A percentile compares a stretch with the other conserved stretches of the same genome.
phyloP scores from a whole-genome alignment of 1,284 basidiomycete genomes.

The Apiotrichum gracile region DNA sequence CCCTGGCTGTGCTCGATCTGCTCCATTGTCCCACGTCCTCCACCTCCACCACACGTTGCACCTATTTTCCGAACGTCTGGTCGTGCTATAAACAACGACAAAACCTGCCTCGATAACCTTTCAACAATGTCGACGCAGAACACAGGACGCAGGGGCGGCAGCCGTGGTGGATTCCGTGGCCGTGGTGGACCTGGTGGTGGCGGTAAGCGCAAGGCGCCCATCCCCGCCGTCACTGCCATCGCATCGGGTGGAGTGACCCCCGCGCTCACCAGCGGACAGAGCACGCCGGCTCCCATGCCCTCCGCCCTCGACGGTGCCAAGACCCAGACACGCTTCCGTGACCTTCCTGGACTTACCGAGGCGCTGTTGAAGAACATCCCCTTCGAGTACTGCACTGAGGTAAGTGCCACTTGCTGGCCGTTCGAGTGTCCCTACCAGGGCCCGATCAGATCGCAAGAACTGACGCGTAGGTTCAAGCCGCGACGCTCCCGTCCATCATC shows the following conservation, averaged over 20 bases:
- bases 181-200: neutral
- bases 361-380: conserved; percentile 33
- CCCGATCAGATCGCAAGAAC: neutral
- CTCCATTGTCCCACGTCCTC: too few relatives aligned
- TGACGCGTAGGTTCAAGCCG: conserved; percentile 44
- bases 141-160: neutral
- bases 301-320: conserved; percentile 2
- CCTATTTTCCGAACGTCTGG: neutral
- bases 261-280: neutral
- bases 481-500: conserved; percentile 49
- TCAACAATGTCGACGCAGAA: neutral
- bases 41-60: neutral
- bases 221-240: neutral
- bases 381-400: conserved; percentile 47
- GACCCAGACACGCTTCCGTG: conserved; percentile 19
- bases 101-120: too few relatives aligned
- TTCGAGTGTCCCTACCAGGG: too few relatives aligned
- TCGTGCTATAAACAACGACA: too few relatives aligned
- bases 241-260: conserved; percentile 12
- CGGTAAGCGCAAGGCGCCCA: conserved; percentile 1
- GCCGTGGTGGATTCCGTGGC: conserved; percentile 1
- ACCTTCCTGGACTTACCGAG: conserved; percentile 18
- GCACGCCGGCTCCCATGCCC: neutral
- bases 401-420: too few relatives aligned
- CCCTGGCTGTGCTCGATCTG: too few relatives aligned